Base-by-base conservation (phyloP, 768 basidiomycete species). In the Rhodotorula kratochvilovae region DNA sequence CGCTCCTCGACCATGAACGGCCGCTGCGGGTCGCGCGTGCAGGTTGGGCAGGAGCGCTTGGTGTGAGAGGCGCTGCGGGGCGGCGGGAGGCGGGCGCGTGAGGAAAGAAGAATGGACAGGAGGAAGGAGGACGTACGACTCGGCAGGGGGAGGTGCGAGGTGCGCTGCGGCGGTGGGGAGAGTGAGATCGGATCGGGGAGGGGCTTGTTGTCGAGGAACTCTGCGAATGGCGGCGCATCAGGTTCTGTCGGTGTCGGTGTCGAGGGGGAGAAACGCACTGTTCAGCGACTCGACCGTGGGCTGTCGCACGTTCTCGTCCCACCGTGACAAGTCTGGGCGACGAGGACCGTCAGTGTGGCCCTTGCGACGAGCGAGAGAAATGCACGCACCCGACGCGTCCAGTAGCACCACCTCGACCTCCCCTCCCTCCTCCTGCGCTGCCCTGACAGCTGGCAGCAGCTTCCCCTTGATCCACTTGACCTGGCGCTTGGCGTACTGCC, bases 401-500 rank as follows among this genome's bases (percentile, higher is more conserved):
- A 77, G 81, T 74, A 78, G 83, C 70, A 76, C 83, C 13, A 82
- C 81, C n/a, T 74, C 69, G 19, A 80, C 77, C 2, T 77, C 79
- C 10, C 25, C 48, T 23, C 12, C 25, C 1, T 13, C 48, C 27
- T 50, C 48, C 23, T 46, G 33, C 2, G 62, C 33, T 31, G 36
- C 45, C 27, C 66, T 27, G 33, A 68, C 68, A 16, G 79, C 81
- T 29, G 93, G 94, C 46, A 96, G 80, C 23, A 98, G 81, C 80
- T 96, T 95, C 78, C 91, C 91, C 50, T 86, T 84, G 58, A 98
- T 88, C 96, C 96, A 99, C 46, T 88, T 87, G 53, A 94, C 84
- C 79, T 99, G 96, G 50, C 88, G 84, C 78, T 90, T 91, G 0
- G 96, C 91, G 79, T 98, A 99, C 80, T 92, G 89, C 31, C 89